A percentile compares a stretch with the other conserved stretches of the same genome.
Evolutionary conservation across 768 basidiomycete genomes (phyloP).

Genomic region (Psilocybe sp.): DNA sequence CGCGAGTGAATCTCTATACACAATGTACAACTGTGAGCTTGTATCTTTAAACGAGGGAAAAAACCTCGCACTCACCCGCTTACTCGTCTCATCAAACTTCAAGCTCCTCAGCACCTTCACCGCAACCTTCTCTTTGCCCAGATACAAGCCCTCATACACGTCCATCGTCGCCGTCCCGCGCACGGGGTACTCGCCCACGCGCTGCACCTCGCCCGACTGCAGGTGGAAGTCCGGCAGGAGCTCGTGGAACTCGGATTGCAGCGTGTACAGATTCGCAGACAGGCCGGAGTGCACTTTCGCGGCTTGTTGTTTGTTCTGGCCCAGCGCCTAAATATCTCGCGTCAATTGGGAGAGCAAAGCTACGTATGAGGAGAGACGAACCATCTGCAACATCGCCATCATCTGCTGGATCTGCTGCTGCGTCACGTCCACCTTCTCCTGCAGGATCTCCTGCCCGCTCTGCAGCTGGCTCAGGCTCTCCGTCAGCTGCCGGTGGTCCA

Average conservation of each 20-base stretch:
- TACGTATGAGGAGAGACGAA: too few relatives aligned
- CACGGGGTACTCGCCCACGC: constrained; percentile 47
- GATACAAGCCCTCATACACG: constrained; percentile 52
- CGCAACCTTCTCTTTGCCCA: constrained; percentile 51
- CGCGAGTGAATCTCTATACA: constrained; percentile 46
- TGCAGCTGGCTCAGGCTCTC: constrained; percentile 40
- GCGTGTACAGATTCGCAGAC: constrained; percentile 44
- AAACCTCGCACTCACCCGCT: constrained; percentile 35
- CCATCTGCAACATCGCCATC: constrained; percentile 52
- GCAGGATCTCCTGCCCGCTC: constrained; percentile 34
- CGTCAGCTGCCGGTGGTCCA: constrained; percentile 43
- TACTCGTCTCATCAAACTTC: constrained; percentile 41
- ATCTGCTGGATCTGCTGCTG: constrained; percentile 34
- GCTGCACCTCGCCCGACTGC: constrained; percentile 48
- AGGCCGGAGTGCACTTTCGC: constrained; percentile 40
- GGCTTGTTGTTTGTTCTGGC: constrained; percentile 27
- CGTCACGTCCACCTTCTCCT: constrained; percentile 28
- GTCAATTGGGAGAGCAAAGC: too few relatives aligned
- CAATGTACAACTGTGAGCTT: too few relatives aligned
- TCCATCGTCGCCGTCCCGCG: constrained; percentile 53
- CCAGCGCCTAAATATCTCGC: constrained; percentile 36
- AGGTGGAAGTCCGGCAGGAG: constrained; percentile 51
- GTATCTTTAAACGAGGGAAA: too few relatives aligned
- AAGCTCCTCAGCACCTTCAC: constrained; percentile 56
- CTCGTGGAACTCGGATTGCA: constrained; percentile 43